Evolutionary conservation across 2,329 filamentous ascomycete genomes (phyloP).

Genomic region (Aspergillus sp.): DNA sequence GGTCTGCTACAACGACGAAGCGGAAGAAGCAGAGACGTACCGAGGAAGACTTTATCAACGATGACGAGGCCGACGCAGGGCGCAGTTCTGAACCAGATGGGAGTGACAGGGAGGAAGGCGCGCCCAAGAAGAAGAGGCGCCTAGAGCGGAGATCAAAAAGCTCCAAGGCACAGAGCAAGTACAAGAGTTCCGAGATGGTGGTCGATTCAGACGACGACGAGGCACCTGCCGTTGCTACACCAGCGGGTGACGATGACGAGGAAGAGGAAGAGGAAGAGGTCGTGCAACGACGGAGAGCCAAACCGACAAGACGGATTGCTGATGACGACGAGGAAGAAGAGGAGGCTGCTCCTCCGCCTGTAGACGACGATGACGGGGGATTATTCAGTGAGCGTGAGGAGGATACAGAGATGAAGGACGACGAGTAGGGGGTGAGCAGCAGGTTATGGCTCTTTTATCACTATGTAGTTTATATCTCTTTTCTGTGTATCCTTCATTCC

Average conservation of each 20-base stretch:
- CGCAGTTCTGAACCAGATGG: conserved; percentile 36
- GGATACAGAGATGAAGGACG: conserved; percentile 44
- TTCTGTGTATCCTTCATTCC: conserved; percentile 14
- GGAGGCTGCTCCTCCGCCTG: conserved; percentile 37
- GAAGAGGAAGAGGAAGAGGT: conserved; percentile 40
- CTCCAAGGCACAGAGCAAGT: conserved; percentile 62
- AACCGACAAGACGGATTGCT: conserved; percentile 38
- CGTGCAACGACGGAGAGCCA: conserved; percentile 39
- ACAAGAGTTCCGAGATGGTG: conserved; percentile 83
- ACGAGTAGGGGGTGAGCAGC: conserved; percentile 23
- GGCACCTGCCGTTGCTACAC: conserved; percentile 50
- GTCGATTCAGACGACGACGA: conserved; percentile 68
- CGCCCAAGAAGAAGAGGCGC: conserved; percentile 63
- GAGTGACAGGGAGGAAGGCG: conserved; percentile 40
- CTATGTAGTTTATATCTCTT: conserved; percentile 24
- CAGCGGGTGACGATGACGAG: conserved; percentile 27
- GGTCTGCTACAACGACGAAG: conserved; percentile 69
- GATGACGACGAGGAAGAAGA: conserved; percentile 53
- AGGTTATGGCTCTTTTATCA: not conserved
- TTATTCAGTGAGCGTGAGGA: conserved; percentile 42
- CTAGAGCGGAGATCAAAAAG: conserved; percentile 57
- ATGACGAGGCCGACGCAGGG: conserved; percentile 33
- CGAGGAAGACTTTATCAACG: conserved; percentile 37
- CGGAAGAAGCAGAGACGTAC: conserved; percentile 56
- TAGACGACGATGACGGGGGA: conserved; percentile 39